A percentile compares a stretch with the other conserved stretches of the same genome.
phyloP scores from a whole-genome alignment of 2,329 filamentous ascomycete genomes.

The Fusarium papillatum region DNA sequence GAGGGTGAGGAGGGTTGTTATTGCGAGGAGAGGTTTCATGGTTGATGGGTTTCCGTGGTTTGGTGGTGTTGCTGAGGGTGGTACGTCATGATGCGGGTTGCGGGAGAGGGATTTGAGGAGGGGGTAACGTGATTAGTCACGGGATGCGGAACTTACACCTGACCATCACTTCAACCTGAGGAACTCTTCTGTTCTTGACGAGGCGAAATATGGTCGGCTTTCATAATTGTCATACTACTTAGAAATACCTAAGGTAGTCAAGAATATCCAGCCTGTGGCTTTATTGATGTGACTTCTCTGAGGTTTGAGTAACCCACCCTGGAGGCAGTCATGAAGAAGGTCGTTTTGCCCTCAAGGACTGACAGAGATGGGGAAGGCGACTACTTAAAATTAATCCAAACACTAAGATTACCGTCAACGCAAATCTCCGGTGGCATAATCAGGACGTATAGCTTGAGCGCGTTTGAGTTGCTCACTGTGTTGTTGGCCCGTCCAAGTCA shows the following conservation, averaged over 20 bases:
- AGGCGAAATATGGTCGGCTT: not conserved
- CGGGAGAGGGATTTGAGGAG: not conserved
- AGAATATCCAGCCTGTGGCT: not conserved
- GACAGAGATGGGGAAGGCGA: no score
- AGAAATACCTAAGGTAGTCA: no score
- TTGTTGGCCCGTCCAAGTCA: not conserved
- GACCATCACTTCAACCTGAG: not conserved
- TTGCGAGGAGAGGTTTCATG: slow-evolving; percentile 38
- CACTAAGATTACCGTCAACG: no score
- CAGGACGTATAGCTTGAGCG: no score
- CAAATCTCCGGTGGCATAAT: no score
- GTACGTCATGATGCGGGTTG: slow-evolving; percentile 35
- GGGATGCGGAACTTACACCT: slow-evolving; percentile 3
- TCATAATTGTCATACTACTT: no score
- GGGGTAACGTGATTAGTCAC: slow-evolving; percentile 34
- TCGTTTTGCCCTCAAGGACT: no score
- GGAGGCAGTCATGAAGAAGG: not conserved
- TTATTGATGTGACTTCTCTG: not conserved
- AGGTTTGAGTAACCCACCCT: not conserved
- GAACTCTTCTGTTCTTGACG: not conserved
- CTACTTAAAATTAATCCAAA: no score
- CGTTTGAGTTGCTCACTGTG: not conserved
- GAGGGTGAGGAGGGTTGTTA: slow-evolving; percentile 33
- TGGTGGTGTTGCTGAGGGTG: slow-evolving; percentile 1
- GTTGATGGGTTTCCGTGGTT: slow-evolving; percentile 5